Evolutionary conservation across 805 yeast species (phyloP).

Genomic region (Candida tallmaniae): DNA sequence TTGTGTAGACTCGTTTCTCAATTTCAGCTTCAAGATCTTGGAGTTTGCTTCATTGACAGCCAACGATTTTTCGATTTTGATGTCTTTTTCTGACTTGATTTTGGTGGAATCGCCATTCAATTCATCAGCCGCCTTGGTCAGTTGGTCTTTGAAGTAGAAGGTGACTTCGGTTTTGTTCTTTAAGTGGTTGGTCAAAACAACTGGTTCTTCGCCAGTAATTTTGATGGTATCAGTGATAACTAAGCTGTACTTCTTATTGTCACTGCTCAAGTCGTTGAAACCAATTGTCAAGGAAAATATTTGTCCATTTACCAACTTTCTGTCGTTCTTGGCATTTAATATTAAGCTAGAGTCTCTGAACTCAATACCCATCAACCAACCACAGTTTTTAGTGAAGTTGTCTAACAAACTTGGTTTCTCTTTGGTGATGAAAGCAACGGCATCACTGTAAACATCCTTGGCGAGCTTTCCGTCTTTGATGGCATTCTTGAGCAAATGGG

Average conservation of each 20-base stretch:
- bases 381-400: conserved; percentile 72
- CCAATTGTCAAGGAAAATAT: conserved; percentile 76
- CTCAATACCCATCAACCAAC: conserved; percentile 87
- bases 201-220: conserved; percentile 57
- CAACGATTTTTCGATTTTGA: conserved; percentile 25
- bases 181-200: conserved; percentile 67
- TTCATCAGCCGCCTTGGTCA: conserved; percentile 25
- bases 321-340: conserved; percentile 67
- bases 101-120: conserved; percentile 21
- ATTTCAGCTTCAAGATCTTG: conserved; percentile 70
- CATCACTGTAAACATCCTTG: conserved; percentile 61
- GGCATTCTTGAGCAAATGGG: conserved; percentile 47
- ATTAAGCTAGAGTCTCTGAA: conserved; percentile 77
- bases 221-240: conserved; percentile 78
- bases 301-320: conserved; percentile 65
- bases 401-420: conserved; percentile 60
- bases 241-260: conserved; percentile 57
- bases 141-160: conserved; percentile 74
- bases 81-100: conserved; percentile 38
- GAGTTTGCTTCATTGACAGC: conserved; percentile 41
- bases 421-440: conserved; percentile 51
- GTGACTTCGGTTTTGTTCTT: conserved; percentile 72
- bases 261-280: conserved; percentile 56
- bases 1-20: conserved; percentile 69
- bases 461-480: conserved; percentile 67